Base-by-base conservation (phyloP, 2,329 filamentous ascomycete species). In the Penicillium sp. region DNA sequence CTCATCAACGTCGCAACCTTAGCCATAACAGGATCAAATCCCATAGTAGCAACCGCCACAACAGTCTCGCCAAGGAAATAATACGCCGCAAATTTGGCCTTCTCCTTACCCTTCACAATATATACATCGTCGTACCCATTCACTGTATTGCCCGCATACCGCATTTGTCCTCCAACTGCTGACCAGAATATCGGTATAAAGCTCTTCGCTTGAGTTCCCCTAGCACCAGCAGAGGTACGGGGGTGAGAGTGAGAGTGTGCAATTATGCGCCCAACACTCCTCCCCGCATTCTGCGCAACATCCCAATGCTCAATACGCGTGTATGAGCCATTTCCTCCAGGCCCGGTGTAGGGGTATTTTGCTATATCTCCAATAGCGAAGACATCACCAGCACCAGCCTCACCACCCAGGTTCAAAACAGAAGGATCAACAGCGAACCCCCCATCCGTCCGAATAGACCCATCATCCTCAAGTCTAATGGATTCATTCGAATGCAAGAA, bases 111-210 rank as follows among this genome's bases (percentile, higher is more conserved):
- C 10, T 93, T 93, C 44, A 89, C 83, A 9, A 99, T 63, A 1
- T 97, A 80, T 4, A 97, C 67, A 62, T 95, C 91, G 68, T 99
- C 94, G 77, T 84, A 97, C 0, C 93, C 93, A 47, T 84, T 83
- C 0, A 79, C 75, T 0, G 92, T 91, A 76, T 93, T 94, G 10
- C 94, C 94, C 67, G 91, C 96, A 79, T 99, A 99, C 39, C 94
- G 84, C 64, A 99, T 74, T 75, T 99, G 94, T 5, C 86, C 83
- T 4, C 92, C 91, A 4, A 99, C 77, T 0, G 94, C 94, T 1
- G 91, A 96, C 94, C 94, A 99, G 79, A 99, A 99, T 44, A 99
- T 84, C 0, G 94, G 94, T 51, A 94, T 93, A 73, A 96, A 97
- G 2, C 84, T 79, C 62, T 89, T 85, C 0, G 85, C 56, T 80